Evolutionary conservation across 495 filamentous ascomycete genomes (phyloP), one percentile per base, ranked within the genome.

Genomic region (Hypoxylon fragiforme): DNA sequence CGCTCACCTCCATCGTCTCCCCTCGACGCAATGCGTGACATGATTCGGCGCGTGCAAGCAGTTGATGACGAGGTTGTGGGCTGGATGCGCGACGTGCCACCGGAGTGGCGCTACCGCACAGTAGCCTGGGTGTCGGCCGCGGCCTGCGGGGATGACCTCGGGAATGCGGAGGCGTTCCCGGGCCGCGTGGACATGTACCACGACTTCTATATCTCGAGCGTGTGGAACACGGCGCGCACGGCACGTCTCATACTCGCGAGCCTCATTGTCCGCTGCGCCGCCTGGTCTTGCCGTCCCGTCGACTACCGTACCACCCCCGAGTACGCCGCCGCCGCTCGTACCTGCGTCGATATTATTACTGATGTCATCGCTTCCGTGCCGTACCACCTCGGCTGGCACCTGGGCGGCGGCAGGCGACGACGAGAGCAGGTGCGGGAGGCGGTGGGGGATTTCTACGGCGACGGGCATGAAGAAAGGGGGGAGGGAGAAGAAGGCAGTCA

Each of bases 301-400:
- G 79, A 83, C 55, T 81, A 80, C 43, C 63, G 77, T 20, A 79
- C 76, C 0, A 81, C 79, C 16, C 72, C 74, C 18, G 76, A 81
- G 69, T 81, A 81, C 40, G 76, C 75, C 16, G 63, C 67, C 0
- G 72, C 73, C 3, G 60, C 67, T 2, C 46, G 71, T 34, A 60
- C 68, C 11, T 75, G 70, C 40, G 66, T 54, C 11, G 73, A 77
- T 11, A 70, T 66, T 16, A 76, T 81, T 43, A 63, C 70, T 0
- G 79, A 81, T 46, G 68, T 83, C 11, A 58, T 81, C 40, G 77
- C 79, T 5, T 72, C 68, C 9, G 71, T 81, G 46, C 79, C 79
- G 22, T 83, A 74, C 48, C 71, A 77, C 54, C 68, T 83, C 1
- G 77, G 79, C 15, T 79, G 77, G 75, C 70, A 73, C 31, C 58